Conservation (phyloP, 2,329 filamentous ascomycete genomes). For the Chaetomiaceae sp. region DNA sequence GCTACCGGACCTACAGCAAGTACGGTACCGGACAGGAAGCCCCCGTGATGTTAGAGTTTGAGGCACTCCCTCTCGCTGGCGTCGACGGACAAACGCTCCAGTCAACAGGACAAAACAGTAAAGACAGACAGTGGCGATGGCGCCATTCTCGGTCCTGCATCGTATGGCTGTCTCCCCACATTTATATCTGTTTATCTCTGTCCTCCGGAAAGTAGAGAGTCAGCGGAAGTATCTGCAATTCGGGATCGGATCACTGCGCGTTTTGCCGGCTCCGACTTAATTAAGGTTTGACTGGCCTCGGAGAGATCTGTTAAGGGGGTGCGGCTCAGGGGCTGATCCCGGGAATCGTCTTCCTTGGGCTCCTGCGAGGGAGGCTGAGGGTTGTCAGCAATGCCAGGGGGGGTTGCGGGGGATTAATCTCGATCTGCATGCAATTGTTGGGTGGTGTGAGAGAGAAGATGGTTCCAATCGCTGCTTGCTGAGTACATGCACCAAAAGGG, state of each 20-base stretch:
- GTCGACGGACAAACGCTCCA: not conserved
- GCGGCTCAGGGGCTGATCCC: constrained; percentile 13
- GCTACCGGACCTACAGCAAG: too few relatives aligned
- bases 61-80: constrained; percentile 12
- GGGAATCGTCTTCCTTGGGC: constrained; percentile 13
- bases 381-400: too few relatives aligned
- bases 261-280: constrained; percentile 22
- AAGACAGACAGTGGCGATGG: constrained; percentile 17
- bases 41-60: constrained; percentile 4
- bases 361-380: constrained; percentile 6
- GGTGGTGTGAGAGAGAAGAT: not conserved
- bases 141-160: constrained; percentile 16
- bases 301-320: not conserved
- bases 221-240: constrained; percentile 16
- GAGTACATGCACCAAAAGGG: not conserved
- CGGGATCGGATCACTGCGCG: constrained; percentile 22
- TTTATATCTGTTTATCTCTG: constrained; percentile 17
- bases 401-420: constrained; percentile 16
- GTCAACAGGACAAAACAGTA: too few relatives aligned
- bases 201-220: not conserved
- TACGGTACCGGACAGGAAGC: constrained; percentile 3
- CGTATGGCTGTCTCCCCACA: constrained; percentile 21
- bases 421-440: constrained; percentile 1
- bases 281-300: constrained; percentile 9
- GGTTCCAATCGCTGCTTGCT: not conserved